Evolutionary conservation across 306 rosid genomes (phyloP), one percentile per base, ranked within the genome.

Genomic region (Trifolium pratense): DNA sequence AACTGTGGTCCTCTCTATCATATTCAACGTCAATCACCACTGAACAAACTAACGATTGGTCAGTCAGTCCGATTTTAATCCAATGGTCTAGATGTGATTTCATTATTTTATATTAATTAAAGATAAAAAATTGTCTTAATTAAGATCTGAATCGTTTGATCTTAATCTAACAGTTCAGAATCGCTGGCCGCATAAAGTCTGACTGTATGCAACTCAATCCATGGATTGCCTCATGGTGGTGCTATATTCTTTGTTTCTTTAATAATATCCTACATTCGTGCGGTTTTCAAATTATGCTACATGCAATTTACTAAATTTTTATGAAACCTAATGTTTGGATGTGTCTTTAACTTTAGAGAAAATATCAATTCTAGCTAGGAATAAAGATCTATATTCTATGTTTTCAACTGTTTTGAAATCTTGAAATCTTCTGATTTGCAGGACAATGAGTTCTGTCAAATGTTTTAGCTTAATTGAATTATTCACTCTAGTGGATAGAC

Each of bases 201-300:
- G n/a, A n/a, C n/a, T n/a, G n/a, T n/a, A n/a, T n/a, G n/a, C n/a
- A n/a, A n/a, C n/a, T n/a, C n/a, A n/a, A 1, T 21, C 2, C 29
- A 25, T 25, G 3, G 32, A 58, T 64, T 53, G 52, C 68, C 18
- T 48, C 17, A 13, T 73, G 15, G 10, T 29, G 20, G 18, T 46
- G 63, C n/a, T 73, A 31, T 68, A 31, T 68, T 74, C 66, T 58
- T 36, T 56, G 17, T 6, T 45, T 51, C 65, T n/a, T 23, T 49
- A 17, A 14, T 37, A 6, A 13, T 39, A 9, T 52, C 40, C 9
- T 65, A 16, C 31, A 29, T 29, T 23, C 36, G 29, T 23, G 17
- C n/a, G 9, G 10, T 34, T 60, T 49, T 53, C 58, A 5, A 37
- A 62, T 8, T 61, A 51, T 61, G 45, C 26, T 25, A 36, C 26